phyloP scores from a whole-genome alignment of 345 rosid genomes.

The Citrus medica region DNA sequence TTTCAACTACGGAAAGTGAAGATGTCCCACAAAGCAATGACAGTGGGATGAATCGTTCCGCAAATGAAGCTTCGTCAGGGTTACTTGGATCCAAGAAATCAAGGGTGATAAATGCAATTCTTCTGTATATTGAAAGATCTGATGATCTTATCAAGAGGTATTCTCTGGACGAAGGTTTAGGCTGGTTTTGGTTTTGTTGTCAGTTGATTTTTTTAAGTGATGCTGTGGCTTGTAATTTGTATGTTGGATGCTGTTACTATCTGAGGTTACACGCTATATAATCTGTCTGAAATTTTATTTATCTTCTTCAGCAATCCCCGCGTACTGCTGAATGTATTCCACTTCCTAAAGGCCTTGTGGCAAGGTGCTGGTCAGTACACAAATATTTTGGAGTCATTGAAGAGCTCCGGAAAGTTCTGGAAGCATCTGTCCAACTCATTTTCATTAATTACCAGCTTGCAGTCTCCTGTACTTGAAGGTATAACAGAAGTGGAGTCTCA shows the following conservation, averaged over 20 bases:
- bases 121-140: slow-evolving; percentile 51
- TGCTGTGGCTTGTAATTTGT: slow-evolving; percentile 9
- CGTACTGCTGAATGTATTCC: slow-evolving; percentile 48
- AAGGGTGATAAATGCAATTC: slow-evolving; percentile 44
- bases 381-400: slow-evolving; percentile 48
- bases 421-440: slow-evolving; percentile 49
- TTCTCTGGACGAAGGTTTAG: slow-evolving; percentile 2
- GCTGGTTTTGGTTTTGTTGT: slow-evolving; percentile 5
- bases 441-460: slow-evolving; percentile 33
- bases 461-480: slow-evolving; percentile 34
- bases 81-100: slow-evolving; percentile 35
- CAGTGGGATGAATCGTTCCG: slow-evolving; percentile 31
- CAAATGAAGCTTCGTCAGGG: slow-evolving; percentile 29
- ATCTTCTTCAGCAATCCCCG: slow-evolving; percentile 61
- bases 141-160: slow-evolving; percentile 68
- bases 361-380: slow-evolving; percentile 77
- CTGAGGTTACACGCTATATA: not conserved
- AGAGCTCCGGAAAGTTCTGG: slow-evolving; percentile 60
- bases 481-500: slow-evolving; percentile 40
- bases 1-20: slow-evolving; percentile 35
- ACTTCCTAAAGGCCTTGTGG: slow-evolving; percentile 84
- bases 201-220: not conserved
- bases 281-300: slow-evolving; percentile 5
- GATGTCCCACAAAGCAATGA: slow-evolving; percentile 29
- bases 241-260: slow-evolving; percentile 14